Percentiles rank a stretch among this genome's conserved stretches.
Conservation (phyloP, 495 filamentous ascomycete genomes). For the Penicillium atrosanguineum region DNA sequence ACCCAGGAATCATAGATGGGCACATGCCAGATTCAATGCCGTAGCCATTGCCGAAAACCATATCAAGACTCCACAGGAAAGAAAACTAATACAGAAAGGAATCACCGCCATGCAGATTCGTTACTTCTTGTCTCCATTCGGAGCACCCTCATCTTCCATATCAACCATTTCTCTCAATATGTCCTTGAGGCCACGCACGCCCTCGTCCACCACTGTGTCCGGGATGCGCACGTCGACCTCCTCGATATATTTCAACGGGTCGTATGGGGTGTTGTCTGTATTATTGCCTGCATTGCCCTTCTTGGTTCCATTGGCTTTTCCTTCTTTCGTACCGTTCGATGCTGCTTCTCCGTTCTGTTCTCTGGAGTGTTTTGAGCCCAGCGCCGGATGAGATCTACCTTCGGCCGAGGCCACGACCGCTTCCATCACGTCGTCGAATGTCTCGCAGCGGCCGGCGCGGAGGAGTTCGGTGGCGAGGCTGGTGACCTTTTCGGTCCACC, state of each 20-base stretch:
- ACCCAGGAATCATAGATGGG: constrained; percentile 19
- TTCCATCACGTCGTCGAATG: constrained; percentile 47
- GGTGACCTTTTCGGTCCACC: constrained; percentile 45
- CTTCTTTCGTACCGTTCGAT: constrained; percentile 23
- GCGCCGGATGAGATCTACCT: constrained; percentile 32
- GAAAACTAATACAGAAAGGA: constrained; percentile 2
- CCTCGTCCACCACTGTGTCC: constrained; percentile 42
- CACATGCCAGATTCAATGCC: constrained; percentile 13
- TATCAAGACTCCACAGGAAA: constrained; percentile 16
- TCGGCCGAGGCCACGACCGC: constrained; percentile 43
- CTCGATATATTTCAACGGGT: constrained; percentile 31
- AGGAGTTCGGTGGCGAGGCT: constrained; percentile 42
- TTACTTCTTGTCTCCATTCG: constrained; percentile 33
- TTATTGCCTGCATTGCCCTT: constrained; percentile 17
- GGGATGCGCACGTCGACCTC: constrained; percentile 44
- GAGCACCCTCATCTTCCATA: constrained; percentile 39
- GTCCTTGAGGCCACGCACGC: constrained; percentile 45
- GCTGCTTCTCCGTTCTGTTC: constrained; percentile 16
- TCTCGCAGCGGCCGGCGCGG: constrained; percentile 46
- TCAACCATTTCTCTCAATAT: constrained; percentile 49
- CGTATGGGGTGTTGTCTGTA: constrained; percentile 19
- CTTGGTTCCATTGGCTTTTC: constrained; percentile 23
- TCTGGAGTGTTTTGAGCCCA: constrained; percentile 15
- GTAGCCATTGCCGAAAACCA: constrained; percentile 17
- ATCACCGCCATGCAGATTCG: constrained; percentile 23